phyloP scores from a whole-genome alignment of 2,329 filamentous ascomycete species.

The Talaromyces sp. region DNA sequence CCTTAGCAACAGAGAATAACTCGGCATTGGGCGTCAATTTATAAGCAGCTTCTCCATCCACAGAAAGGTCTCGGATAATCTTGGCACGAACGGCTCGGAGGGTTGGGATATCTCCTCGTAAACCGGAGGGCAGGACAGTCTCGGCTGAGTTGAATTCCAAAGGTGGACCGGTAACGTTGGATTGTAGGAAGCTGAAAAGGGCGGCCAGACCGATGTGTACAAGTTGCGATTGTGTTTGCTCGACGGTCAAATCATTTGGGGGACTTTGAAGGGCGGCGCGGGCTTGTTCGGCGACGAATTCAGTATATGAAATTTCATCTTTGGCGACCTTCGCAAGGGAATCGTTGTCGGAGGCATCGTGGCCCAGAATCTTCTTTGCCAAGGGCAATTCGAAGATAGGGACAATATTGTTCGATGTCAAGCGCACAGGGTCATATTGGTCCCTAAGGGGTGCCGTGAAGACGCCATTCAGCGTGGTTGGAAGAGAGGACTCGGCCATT shows the following conservation, averaged over 20 bases:
- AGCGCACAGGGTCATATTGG: slow-evolving; percentile 39
- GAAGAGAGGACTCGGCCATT: slow-evolving; percentile 32
- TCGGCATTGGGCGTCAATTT: slow-evolving; percentile 81
- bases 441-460: slow-evolving; percentile 34
- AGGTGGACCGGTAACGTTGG: slow-evolving; percentile 84
- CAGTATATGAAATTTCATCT: slow-evolving; percentile 41
- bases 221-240: slow-evolving; percentile 42
- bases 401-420: slow-evolving; percentile 37
- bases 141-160: slow-evolving; percentile 61
- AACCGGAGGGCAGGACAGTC: slow-evolving; percentile 50
- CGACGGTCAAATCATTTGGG: slow-evolving; percentile 23
- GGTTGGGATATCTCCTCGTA: slow-evolving; percentile 43
- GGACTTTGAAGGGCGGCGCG: slow-evolving; percentile 25
- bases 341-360: slow-evolving; percentile 31
- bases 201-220: slow-evolving; percentile 67
- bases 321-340: slow-evolving; percentile 32
- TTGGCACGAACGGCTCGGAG: slow-evolving; percentile 54
- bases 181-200: slow-evolving; percentile 79
- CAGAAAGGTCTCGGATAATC: slow-evolving; percentile 70
- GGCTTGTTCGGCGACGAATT: slow-evolving; percentile 40
- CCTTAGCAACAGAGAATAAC: slow-evolving; percentile 75
- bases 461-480: slow-evolving; percentile 36
- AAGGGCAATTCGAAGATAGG: slow-evolving; percentile 39
- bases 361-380: slow-evolving; percentile 43
- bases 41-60: slow-evolving; percentile 87